Base-by-base conservation (phyloP, 768 basidiomycete species). In the Boletus subparvulus region DNA sequence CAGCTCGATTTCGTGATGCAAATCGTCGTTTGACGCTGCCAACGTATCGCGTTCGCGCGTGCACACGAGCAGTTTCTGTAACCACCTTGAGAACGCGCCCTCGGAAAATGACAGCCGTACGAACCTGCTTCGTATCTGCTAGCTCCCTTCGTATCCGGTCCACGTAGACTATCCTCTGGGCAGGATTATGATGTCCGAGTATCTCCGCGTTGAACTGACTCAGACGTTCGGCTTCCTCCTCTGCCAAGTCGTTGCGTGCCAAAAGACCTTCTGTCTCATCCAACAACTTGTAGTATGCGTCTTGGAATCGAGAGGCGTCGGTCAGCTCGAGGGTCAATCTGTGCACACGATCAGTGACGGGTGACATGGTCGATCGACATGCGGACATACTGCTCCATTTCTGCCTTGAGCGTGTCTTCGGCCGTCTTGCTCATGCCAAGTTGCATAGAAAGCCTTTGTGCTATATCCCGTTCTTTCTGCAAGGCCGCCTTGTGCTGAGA, bases 191-290 rank as follows among this genome's bases (percentile, higher is more conserved):
- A 67, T 95, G 93, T 0, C 91, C 84, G 17, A 94, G 74, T 55
- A 96, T 88, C 68, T 94, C 85, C 1, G 91, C 89, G 60, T 95
- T 95, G 74, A 92, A 88, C 64, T 78, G 80, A 61, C 88, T 85
- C 42, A 96, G 79, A n/a, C 78, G 75, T 39, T 81, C 77, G 0
- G 88, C 84, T 68, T 96, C 94, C 41, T 85, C 85, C 65, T 94
- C 87, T 8, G 91, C 90, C 36, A 94, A 77, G 33, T 85, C 80
- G 61, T 93, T 91, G 12, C 87, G 80, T 13, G 82, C 80, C 17
- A 87, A 72, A 11, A 95, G 78, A 7, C 80, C 75, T 17, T 79
- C 80, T 28, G 92, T 80, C 65, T 90, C 81, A 17, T 87, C 81
- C 17, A 80, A 70, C 12, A 94, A 75, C 26, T 77, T 76, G 55